Evolutionary conservation across 2,329 filamentous ascomycete genomes (phyloP).

Genomic region (Fusarium udum): DNA sequence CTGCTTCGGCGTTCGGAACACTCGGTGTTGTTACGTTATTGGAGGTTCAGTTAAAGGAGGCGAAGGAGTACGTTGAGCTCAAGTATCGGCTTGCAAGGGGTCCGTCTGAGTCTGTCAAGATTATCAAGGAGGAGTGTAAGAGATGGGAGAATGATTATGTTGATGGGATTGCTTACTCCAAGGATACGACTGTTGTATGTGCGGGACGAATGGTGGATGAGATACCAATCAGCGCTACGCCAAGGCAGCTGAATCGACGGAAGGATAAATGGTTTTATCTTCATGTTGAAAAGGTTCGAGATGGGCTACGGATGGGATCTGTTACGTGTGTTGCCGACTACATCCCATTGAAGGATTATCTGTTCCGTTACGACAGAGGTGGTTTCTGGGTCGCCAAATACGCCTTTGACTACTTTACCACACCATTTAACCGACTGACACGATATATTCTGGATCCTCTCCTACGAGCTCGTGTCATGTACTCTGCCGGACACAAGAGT

Average conservation of each 20-base stretch:
- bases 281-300: conserved; percentile 62
- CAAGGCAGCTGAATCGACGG: conserved; percentile 63
- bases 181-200: conserved; percentile 66
- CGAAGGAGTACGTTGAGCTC: conserved; percentile 65
- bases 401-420: conserved; percentile 71
- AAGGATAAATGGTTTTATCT: conserved; percentile 80
- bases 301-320: conserved; percentile 36
- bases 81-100: conserved; percentile 61
- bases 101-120: conserved; percentile 50
- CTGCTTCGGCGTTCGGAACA: conserved; percentile 72
- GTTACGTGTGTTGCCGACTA: conserved; percentile 55
- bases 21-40: conserved; percentile 72
- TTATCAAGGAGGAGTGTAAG: conserved; percentile 56
- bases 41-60: conserved; percentile 66
- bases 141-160: conserved; percentile 67
- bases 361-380: conserved; percentile 76
- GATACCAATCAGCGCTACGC: conserved; percentile 47
- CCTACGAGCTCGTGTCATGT: conserved; percentile 71
- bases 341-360: conserved; percentile 71
- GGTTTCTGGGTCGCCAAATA: conserved; percentile 74
- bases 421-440: conserved; percentile 72
- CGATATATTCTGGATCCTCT: conserved; percentile 69
- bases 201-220: conserved; percentile 65
- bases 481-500: conserved; percentile 70
- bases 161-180: conserved; percentile 73